A percentile compares a stretch with the other conserved stretches of the same genome.
Conservation (phyloP, 2,329 filamentous ascomycete genomes). For the Biscogniauxia sp. region DNA sequence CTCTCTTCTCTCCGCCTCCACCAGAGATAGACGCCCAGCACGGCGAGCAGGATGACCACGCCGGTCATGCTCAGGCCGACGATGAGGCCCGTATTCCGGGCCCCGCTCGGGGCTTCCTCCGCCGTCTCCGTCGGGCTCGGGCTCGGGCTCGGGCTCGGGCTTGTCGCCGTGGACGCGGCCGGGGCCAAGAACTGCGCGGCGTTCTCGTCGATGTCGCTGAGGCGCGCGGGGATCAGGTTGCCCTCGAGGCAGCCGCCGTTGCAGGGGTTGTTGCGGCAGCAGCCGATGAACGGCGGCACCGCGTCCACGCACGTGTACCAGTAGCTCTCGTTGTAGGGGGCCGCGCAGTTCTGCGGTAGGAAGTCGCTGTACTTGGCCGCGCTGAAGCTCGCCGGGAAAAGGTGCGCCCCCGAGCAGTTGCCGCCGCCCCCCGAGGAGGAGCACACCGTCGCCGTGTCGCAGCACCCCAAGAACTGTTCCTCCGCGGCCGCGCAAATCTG, state of each 20-base stretch:
- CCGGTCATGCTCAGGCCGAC: slow-evolving; percentile 18
- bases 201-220: slow-evolving; percentile 18
- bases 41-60: slow-evolving; percentile 14
- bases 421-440: slow-evolving; percentile 3
- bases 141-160: not conserved
- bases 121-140: slow-evolving; percentile 3
- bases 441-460: slow-evolving; percentile 34
- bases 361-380: slow-evolving; percentile 28
- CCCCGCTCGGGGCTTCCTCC: not conserved
- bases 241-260: slow-evolving; percentile 28
- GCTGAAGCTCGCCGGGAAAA: slow-evolving; percentile 34
- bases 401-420: slow-evolving; percentile 29
- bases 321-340: slow-evolving; percentile 14
- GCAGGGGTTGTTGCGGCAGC: slow-evolving; percentile 38
- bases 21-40: slow-evolving; percentile 15
- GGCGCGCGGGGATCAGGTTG: slow-evolving; percentile 27
- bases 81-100: slow-evolving; percentile 10
- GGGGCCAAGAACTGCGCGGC: slow-evolving; percentile 16
- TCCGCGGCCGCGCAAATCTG: slow-evolving; percentile 31
- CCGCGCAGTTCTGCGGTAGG: slow-evolving; percentile 32
- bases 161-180: too few species aligned
- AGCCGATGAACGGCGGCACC: slow-evolving; percentile 35
- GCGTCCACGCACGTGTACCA: slow-evolving; percentile 37
- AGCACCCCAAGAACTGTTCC: slow-evolving; percentile 40
- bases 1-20: slow-evolving; percentile 7